Conservation (phyloP, 2,329 filamentous ascomycete genomes). For the Hypoxylon sp. region DNA sequence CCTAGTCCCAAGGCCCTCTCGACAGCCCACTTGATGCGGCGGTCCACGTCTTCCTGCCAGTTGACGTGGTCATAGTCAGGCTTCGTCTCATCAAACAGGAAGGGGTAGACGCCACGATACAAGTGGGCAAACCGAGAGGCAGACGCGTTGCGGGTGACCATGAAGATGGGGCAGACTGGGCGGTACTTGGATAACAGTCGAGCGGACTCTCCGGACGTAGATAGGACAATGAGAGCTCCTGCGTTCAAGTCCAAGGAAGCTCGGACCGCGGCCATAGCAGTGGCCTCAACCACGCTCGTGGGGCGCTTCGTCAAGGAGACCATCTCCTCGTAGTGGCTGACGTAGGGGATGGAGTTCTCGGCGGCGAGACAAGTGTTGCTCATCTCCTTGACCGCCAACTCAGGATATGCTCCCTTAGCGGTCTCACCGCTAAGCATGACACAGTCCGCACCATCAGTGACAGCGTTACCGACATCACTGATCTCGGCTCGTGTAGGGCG, state of each 20-base stretch:
- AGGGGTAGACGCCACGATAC: slow-evolving; percentile 98
- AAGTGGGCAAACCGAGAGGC: slow-evolving; percentile 92
- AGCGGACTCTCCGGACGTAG: slow-evolving; percentile 93
- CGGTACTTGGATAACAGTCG: slow-evolving; percentile 98
- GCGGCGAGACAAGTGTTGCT: slow-evolving; percentile 96
- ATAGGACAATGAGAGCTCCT: slow-evolving; percentile 93
- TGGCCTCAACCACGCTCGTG: slow-evolving; percentile 88
- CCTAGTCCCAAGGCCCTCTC: slow-evolving; percentile 83
- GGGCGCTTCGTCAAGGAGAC: slow-evolving; percentile 84
- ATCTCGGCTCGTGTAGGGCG: slow-evolving; percentile 98
- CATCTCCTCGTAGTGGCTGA: slow-evolving; percentile 96
- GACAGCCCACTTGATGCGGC: slow-evolving; percentile 97
- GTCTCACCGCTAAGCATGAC: slow-evolving; percentile 99
- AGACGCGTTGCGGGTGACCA: slow-evolving; percentile 88
- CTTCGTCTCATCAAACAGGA: slow-evolving; percentile 92
- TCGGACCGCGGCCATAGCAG: slow-evolving; percentile 95
- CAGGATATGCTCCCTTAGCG: slow-evolving; percentile 95
- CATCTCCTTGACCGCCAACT: slow-evolving; percentile 95
- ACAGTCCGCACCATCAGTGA: slow-evolving; percentile 97
- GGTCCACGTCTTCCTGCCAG: slow-evolving; percentile 99
- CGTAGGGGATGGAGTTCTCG: slow-evolving; percentile 96
- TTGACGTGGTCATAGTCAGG: slow-evolving; percentile 91
- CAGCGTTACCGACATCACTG: slow-evolving; percentile 96
- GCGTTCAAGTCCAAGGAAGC: slow-evolving; percentile 96
- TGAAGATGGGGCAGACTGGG: slow-evolving; percentile 98